Percentiles rank a stretch among this genome's conserved stretches.
Evolutionary conservation across 305 asterid genomes (phyloP).

Genomic region (Solanum hybrid): DNA sequence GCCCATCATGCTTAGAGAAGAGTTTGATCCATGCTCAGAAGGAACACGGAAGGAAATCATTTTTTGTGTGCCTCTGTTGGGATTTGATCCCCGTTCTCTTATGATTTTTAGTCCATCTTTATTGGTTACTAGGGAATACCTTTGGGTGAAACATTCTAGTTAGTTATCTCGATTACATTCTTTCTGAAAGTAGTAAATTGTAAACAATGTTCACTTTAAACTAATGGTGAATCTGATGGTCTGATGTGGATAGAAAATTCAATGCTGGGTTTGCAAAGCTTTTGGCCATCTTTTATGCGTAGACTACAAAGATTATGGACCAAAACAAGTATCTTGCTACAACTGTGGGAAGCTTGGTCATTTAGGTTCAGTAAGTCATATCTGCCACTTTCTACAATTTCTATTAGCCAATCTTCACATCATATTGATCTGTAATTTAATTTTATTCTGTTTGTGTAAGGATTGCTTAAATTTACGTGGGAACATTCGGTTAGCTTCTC

Average conservation of each 20-base stretch:
- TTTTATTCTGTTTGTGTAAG: neutral
- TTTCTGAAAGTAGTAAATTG: neutral
- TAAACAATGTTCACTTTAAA: neutral
- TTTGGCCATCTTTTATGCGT: neutral
- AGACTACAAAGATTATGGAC: neutral
- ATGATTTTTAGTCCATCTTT: neutral
- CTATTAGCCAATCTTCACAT: neutral
- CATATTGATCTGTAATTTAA: neutral
- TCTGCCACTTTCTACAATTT: neutral
- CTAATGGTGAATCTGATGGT: neutral
- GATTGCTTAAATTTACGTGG: neutral
- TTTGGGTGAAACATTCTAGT: neutral
- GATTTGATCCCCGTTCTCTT: neutral
- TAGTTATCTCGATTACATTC: neutral
- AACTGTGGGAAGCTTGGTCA: neutral
- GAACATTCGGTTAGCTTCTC: neutral
- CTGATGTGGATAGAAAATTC: neutral
- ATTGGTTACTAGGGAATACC: neutral
- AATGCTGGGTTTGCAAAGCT: neutral
- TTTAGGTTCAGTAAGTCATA: neutral
- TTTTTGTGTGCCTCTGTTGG: neutral
- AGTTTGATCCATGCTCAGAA: neutral
- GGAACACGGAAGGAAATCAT: neutral
- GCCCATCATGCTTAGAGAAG: neutral
- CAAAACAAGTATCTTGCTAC: neutral